These are phyloP conservation scores for Quambalaria eucalypti DNA, from an alignment of 1,284 basidiomycete species.

Conservation along the genomic window DNA sequence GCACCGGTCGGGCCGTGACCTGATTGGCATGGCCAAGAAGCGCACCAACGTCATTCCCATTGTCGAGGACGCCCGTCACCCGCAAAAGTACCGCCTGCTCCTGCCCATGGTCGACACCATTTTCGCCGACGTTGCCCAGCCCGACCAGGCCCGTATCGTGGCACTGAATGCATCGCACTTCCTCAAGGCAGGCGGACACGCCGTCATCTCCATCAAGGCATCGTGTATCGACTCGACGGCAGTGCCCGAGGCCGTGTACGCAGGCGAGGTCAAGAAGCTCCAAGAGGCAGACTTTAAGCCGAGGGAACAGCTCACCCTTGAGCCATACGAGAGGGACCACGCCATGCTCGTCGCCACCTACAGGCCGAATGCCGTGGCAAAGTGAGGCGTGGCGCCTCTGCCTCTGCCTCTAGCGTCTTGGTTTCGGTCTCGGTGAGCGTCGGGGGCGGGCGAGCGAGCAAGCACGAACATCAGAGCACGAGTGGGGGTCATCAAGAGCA, in stretches of 20 bases:
- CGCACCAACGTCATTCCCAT: constrained; percentile 98
- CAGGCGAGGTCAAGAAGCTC: constrained; percentile 75
- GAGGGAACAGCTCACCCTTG: constrained; percentile 74
- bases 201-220: constrained; percentile 97
- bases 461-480: too few species aligned
- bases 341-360: background rate
- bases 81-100: constrained; percentile 45
- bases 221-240: constrained; percentile 96
- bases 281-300: constrained; percentile 56
- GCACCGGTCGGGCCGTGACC: constrained; percentile 85
- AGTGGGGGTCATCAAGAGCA: too few species aligned
- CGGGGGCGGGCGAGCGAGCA: too few species aligned
- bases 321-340: constrained; percentile 48
- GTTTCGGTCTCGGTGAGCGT: background rate
- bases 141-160: constrained; percentile 79
- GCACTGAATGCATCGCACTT: constrained; percentile 88
- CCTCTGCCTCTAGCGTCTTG: background rate
- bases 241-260: constrained; percentile 81
- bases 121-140: constrained; percentile 96
- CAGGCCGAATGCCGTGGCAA: background rate
- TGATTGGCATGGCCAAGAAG: constrained; percentile 99
- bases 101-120: constrained; percentile 42
- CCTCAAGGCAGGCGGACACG: constrained; percentile 86
- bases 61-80: constrained; percentile 92
- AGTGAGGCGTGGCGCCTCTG: background rate